Conservation (phyloP, 2,329 filamentous ascomycete genomes). For the Cladosporium oxysporum region DNA sequence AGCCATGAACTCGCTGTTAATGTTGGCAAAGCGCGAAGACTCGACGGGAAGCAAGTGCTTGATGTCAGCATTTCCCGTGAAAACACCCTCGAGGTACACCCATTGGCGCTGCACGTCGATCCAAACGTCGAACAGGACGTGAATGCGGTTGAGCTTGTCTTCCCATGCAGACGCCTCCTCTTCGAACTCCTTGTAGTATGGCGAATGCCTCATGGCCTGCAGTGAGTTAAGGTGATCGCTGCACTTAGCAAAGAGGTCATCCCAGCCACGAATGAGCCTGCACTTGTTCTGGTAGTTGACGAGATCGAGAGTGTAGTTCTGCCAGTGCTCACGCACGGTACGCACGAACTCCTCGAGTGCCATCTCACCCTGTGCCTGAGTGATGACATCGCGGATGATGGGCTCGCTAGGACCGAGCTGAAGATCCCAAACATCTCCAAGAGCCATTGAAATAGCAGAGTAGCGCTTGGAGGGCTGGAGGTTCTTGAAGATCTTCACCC, state of each 20-base stretch:
- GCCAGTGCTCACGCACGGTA: constrained; percentile 95
- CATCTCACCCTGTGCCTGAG: constrained; percentile 97
- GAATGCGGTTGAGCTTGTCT: constrained; percentile 94
- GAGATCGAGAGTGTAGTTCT: constrained; percentile 89
- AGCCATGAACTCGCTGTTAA: constrained; percentile 98
- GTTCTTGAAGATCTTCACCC: constrained; percentile 96
- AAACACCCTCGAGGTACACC: constrained; percentile 98
- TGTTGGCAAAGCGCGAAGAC: constrained; percentile 96
- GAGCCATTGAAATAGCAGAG: constrained; percentile 87
- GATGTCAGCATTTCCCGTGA: constrained; percentile 97
- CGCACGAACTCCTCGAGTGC: constrained; percentile 96
- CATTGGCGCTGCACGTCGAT: constrained; percentile 99
- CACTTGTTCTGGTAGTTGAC: constrained; percentile 99
- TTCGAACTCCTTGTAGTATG: constrained; percentile 99
- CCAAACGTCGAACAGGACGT: constrained; percentile 98
- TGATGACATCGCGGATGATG: constrained; percentile 88
- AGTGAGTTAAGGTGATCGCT: constrained; percentile 97
- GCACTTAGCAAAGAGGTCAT: constrained; percentile 97
- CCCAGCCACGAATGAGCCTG: constrained; percentile 94
- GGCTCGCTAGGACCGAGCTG: constrained; percentile 84
- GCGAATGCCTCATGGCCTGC: constrained; percentile 97
- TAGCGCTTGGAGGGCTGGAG: constrained; percentile 91
- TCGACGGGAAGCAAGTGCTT: constrained; percentile 96
- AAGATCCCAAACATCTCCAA: constrained; percentile 98
- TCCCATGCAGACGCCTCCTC: constrained; percentile 97